A percentile compares a stretch with the other conserved stretches of the same genome.
These are phyloP conservation scores for Fusarium staphyleae DNA, from an alignment of 2,329 filamentous ascomycete species.

Conservation along the genomic window DNA sequence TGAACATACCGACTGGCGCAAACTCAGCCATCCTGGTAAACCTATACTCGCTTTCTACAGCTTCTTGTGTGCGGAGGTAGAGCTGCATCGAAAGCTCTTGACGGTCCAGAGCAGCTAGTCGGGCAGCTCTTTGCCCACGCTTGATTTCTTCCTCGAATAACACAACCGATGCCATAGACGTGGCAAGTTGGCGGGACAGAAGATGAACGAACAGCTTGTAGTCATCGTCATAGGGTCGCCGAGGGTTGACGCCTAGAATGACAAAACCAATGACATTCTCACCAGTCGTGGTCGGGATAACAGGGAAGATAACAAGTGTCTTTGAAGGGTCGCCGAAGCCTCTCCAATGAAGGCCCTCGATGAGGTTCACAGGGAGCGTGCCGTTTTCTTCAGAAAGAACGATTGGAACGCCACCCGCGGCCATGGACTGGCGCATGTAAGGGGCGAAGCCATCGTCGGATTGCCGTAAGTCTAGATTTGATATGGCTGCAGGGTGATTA, in stretches of 20 bases:
- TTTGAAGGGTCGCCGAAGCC: conserved; percentile 75
- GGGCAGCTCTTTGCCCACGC: conserved; percentile 75
- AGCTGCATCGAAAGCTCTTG: conserved; percentile 81
- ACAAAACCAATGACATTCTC: conserved; percentile 80
- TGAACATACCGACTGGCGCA: conserved; percentile 84
- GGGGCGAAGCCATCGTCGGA: conserved; percentile 77
- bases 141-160: conserved; percentile 85
- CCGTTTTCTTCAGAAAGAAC: conserved; percentile 71
- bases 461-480: conserved; percentile 71
- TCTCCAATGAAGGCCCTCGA: conserved; percentile 72
- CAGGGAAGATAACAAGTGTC: conserved; percentile 77
- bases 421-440: conserved; percentile 78
- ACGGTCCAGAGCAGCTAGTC: conserved; percentile 76
- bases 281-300: conserved; percentile 75
- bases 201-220: conserved; percentile 81
- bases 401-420: conserved; percentile 68
- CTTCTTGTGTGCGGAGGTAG: conserved; percentile 67
- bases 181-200: conserved; percentile 76
- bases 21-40: conserved; percentile 88
- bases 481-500: conserved; percentile 67
- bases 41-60: conserved; percentile 73
- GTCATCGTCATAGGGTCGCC: conserved; percentile 80
- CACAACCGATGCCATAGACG: conserved; percentile 81
- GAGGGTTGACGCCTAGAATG: conserved; percentile 79
- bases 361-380: conserved; percentile 68